Evolutionary conservation across 352 stramenopile genomes (phyloP).

Genomic region (Phytophthora macrochlamydospora): DNA sequence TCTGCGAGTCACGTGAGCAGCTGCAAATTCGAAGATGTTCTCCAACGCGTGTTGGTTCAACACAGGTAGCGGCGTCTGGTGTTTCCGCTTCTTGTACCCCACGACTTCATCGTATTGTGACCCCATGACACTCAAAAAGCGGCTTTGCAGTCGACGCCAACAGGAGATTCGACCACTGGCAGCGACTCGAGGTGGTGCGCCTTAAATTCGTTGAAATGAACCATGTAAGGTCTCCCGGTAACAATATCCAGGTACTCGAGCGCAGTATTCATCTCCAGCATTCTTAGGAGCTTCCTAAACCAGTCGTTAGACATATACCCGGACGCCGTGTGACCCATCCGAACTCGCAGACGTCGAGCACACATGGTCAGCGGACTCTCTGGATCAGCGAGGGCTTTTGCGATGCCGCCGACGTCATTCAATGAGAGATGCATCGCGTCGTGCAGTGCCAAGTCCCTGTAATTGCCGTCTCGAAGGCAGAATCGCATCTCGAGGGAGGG

Average conservation of each 20-base stretch:
- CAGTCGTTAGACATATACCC: constrained; percentile 12
- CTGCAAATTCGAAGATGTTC: constrained; percentile 28
- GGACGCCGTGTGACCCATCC: constrained; percentile 8
- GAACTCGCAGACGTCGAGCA: constrained; percentile 23
- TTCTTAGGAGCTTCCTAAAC: constrained; percentile 13
- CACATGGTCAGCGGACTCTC: constrained; percentile 27
- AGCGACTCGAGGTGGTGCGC: constrained; percentile 23
- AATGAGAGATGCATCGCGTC: constrained; percentile 9
- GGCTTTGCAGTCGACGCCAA: constrained; percentile 18
- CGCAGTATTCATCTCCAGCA: constrained; percentile 23
- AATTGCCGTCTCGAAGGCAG: constrained; percentile 21
- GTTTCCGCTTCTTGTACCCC: constrained; percentile 17
- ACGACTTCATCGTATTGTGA: not conserved
- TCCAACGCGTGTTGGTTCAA: constrained; percentile 25
- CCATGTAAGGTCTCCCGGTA: constrained; percentile 13
- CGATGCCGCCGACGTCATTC: constrained; percentile 8
- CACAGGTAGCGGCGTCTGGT: constrained; percentile 3
- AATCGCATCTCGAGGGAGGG: constrained; percentile 25
- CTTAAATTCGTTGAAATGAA: constrained; percentile 24
- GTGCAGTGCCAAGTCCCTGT: constrained; percentile 20
- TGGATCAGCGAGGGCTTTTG: constrained; percentile 14
- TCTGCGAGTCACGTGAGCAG: constrained; percentile 16
- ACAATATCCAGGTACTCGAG: constrained; percentile 33
- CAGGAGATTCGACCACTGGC: constrained; percentile 1
- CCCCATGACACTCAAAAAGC: constrained; percentile 30